Evolutionary conservation across 164 flowering plant genomes (phyloP), one percentile per base, ranked within the genome.

Genomic region (Berberis vulgaris): DNA sequence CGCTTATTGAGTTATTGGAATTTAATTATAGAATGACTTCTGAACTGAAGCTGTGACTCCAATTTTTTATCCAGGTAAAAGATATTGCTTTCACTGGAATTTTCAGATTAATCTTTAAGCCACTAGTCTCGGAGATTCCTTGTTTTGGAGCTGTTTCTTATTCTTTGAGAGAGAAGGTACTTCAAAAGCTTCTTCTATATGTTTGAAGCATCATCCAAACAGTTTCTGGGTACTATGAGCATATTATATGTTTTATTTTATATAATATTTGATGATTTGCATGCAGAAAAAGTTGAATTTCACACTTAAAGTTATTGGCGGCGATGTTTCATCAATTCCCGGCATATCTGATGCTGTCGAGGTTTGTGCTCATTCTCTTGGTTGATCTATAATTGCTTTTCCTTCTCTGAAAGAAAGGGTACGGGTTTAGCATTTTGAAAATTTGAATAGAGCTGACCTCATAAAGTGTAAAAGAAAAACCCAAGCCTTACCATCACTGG

Each of bases 71-170:
- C 50, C 58, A 95, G 99, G 95, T 95, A 6, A 95, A 95, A 78
- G 69, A 95, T 69, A 81, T 91, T 72, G 98, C 84, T 46, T 95
- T 95, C 76, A 89, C 99, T 45, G 99, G 99, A 66, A 83, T 95
- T 68, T 95, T 95, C 79, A 85, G 99, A 81, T 64, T 95, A 71
- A 88, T 95, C 12, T 95, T 95, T 67, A 91, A 76, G 74, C 99
- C 99, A 50, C 73, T 95, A 43, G 96, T 95, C 59, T 89, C 81
- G 41, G 96, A 83, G 73, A 75, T 95, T 41, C 99, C 99, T 46
- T 88, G 99, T 70, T 91, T 95, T 77, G 98, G 98, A 74, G 99
- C 99, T 73, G 84, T 95, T 49, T 82, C 78, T 61, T 88, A 66
- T 74, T 95, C 99, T 44, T 71, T 95, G 68, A 84, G 93, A 69